Base-by-base conservation (phyloP, 805 yeast genomes). In the Ogataea pini region DNA sequence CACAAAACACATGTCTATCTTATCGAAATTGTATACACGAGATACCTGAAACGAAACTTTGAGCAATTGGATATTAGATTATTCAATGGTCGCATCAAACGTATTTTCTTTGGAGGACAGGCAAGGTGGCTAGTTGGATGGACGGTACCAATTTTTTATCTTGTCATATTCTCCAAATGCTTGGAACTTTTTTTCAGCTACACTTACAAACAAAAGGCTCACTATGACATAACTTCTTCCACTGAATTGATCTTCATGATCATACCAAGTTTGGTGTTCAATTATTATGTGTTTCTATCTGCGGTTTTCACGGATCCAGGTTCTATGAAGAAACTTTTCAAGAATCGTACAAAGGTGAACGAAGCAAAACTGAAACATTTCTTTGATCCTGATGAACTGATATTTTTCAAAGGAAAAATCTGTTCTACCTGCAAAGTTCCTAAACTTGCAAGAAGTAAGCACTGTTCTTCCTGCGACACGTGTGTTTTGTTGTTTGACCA, bases 401-500 rank as follows among this genome's bases (percentile, higher is more conserved):
- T 78, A 28, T 79, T 69, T 58, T 73, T 69, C 46, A 52, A 59
- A 17, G 60, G 59, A 25, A 64, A 59, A 20, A 42, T 47, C 14
- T 76, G 80, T 56, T 20, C 61, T 10, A 77, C 85, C 1, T 89
- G 96, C 58, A 63, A 76, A 9, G 68, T 77, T 36, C 81, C 87
- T 82, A 72, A 91, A 52, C 80, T 87, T 12, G 89, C 95, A 1
- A 69, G 95, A 48, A 72, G 89, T 6, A 82, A 86, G 52, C 96
- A 89, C 64, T 89, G 96, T 60, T 72, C 82, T 1, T 71, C 71
- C 2, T 89, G 96, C 66, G 79, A 79, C 52, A 71, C 72, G 7
- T 89, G 96, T 59, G 71, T 86, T 16, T 63, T 78, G 9, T 57
- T 77, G 41, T 85, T 80, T 57, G 96, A 89, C 49, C 85, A 80